Evolutionary conservation across 2,329 filamentous ascomycete species (phyloP).

Genomic region (Alternaria triticimaculans): DNA sequence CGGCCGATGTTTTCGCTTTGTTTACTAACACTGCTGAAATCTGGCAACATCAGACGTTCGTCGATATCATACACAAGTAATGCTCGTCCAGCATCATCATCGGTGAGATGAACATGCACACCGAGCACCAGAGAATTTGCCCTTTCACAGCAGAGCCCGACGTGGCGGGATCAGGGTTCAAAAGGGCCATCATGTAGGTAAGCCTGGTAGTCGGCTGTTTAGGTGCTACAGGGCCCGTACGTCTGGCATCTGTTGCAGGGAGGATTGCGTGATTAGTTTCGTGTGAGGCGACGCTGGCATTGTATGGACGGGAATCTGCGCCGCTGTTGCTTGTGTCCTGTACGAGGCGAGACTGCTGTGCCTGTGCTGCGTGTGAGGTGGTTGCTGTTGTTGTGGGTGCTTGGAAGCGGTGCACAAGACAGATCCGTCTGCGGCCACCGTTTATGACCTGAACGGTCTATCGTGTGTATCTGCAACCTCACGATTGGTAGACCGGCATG

Average conservation of each 20-base stretch:
- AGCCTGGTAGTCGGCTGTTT: constrained; percentile 12
- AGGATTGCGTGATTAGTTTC: constrained; percentile 9
- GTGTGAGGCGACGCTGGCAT: not conserved
- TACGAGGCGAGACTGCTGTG: not conserved
- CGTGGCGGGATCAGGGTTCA: constrained; percentile 32
- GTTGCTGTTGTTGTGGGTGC: not conserved
- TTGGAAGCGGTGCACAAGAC: constrained; percentile 6
- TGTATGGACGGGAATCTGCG: not conserved
- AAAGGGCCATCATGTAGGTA: not conserved
- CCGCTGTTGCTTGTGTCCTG: constrained; percentile 5
- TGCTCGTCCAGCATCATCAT: constrained; percentile 7
- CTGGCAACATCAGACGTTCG: constrained; percentile 14
- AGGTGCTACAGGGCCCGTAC: not conserved
- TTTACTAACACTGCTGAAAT: constrained; percentile 25
- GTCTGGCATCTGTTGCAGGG: constrained; percentile 5
- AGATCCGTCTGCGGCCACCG: not conserved
- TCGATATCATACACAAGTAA: not conserved
- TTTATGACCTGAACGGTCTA: not conserved
- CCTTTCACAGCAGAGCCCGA: constrained; percentile 27
- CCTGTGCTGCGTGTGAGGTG: not conserved
- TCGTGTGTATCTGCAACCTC: not conserved
- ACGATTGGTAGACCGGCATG: not conserved
- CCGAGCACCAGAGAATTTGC: constrained; percentile 13
- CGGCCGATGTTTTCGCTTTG: not conserved
- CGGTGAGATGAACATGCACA: constrained; percentile 20